Conservation (phyloP, 768 basidiomycete genomes). For the Auricularia auricula-judae region DNA sequence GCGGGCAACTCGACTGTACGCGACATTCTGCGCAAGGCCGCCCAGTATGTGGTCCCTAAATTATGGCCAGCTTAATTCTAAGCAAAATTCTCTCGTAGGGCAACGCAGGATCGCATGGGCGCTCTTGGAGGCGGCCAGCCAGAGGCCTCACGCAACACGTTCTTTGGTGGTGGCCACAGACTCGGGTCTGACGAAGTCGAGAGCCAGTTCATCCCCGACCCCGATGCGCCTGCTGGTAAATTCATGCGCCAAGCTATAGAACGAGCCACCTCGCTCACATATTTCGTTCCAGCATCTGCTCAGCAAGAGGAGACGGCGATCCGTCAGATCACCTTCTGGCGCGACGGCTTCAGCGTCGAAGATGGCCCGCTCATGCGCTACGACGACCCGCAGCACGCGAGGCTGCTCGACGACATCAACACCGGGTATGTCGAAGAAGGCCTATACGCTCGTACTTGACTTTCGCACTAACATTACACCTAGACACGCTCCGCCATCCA, state of each 20-base stretch:
- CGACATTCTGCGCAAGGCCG: slow-evolving; percentile 70
- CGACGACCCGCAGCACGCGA: slow-evolving; percentile 62
- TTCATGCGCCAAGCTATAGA: too few relatives aligned
- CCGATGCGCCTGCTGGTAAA: slow-evolving; percentile 28
- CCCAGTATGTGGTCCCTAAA: slow-evolving; percentile 39
- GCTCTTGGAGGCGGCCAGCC: slow-evolving; percentile 11
- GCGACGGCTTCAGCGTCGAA: slow-evolving; percentile 85
- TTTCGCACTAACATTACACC: not conserved
- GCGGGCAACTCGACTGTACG: slow-evolving; percentile 43
- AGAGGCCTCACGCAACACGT: slow-evolving; percentile 22
- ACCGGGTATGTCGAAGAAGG: slow-evolving; percentile 43
- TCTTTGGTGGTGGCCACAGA: slow-evolving; percentile 67
- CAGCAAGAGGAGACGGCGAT: slow-evolving; percentile 46
- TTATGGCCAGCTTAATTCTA: slow-evolving; percentile 6
- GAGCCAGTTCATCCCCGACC: slow-evolving; percentile 67
- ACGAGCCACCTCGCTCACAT: slow-evolving; percentile 8
- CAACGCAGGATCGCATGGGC: slow-evolving; percentile 27
- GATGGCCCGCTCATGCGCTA: slow-evolving; percentile 80
- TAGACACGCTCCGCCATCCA: slow-evolving; percentile 67
- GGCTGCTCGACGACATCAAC: slow-evolving; percentile 65
- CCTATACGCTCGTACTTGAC: not conserved
- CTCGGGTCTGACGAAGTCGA: slow-evolving; percentile 87
- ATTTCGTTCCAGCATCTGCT: slow-evolving; percentile 17
- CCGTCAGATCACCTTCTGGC: slow-evolving; percentile 83
- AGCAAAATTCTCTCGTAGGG: slow-evolving; percentile 3